These are phyloP conservation scores for Erucastrum elatum DNA, from an alignment of 345 rosid species.

Conservation along the genomic window DNA sequence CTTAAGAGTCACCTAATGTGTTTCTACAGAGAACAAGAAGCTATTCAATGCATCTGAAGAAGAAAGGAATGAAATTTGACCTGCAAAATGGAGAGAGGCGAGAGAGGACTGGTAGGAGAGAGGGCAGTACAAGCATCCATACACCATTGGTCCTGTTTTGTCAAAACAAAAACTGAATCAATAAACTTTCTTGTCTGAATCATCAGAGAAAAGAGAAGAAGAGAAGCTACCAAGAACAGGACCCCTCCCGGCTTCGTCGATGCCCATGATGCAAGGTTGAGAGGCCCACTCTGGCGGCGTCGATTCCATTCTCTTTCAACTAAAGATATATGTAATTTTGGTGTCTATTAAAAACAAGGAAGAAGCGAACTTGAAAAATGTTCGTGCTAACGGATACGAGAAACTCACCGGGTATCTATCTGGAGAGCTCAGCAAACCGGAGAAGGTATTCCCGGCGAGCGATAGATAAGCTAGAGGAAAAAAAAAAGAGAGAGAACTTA, in stretches of 20 bases:
- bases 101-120: conserved; percentile 71
- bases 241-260: conserved; percentile 96
- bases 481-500: too few species aligned
- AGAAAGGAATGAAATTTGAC: conserved; percentile 51
- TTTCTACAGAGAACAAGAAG: neutral
- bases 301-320: conserved; percentile 32
- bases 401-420: too few species aligned
- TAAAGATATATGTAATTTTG: too few species aligned
- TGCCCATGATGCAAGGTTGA: conserved; percentile 85
- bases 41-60: neutral
- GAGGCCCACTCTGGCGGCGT: conserved; percentile 62
- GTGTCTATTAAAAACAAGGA: too few species aligned
- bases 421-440: too few species aligned
- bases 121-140: conserved; percentile 93
- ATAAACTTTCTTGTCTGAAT: conserved; percentile 36
- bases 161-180: conserved; percentile 23
- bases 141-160: conserved; percentile 88
- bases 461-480: too few species aligned
- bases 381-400: too few species aligned
- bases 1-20: neutral
- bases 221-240: conserved; percentile 68
- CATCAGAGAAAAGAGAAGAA: neutral
- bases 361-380: too few species aligned
- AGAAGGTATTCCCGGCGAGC: too few species aligned
- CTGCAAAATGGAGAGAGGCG: conserved; percentile 78